Conservation (phyloP, 1,284 basidiomycete species). For the Boletus hoseneyae region DNA sequence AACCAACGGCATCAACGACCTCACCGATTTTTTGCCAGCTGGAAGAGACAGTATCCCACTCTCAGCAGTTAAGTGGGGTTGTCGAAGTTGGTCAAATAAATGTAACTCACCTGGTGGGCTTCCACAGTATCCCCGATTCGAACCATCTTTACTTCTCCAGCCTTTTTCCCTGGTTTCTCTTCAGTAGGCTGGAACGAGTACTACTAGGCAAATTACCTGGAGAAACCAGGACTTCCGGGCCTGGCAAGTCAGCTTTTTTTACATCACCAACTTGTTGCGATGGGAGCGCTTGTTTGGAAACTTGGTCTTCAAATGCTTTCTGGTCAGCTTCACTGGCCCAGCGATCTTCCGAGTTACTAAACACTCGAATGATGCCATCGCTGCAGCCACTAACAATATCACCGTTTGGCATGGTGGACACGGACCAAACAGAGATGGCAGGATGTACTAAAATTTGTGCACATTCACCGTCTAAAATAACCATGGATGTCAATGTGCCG, state of each 20-base stretch:
- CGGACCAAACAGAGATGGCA: constrained; percentile 92
- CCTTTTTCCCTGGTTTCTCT: constrained; percentile 67
- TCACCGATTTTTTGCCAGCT: constrained; percentile 94
- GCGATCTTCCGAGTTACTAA: constrained; percentile 72
- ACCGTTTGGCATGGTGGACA: constrained; percentile 79
- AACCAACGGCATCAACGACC: constrained; percentile 92
- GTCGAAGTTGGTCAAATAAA: not conserved
- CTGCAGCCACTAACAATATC: constrained; percentile 91
- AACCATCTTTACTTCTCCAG: constrained; percentile 92
- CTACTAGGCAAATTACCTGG: constrained; percentile 49
- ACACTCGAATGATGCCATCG: constrained; percentile 86
- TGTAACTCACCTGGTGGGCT: constrained; percentile 71
- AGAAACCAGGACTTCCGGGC: constrained; percentile 70
- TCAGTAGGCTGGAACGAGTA: constrained; percentile 7
- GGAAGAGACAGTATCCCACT: constrained; percentile 73
- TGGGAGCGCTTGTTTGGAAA: constrained; percentile 69
- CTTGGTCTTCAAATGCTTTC: constrained; percentile 68
- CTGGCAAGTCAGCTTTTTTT: constrained; percentile 85
- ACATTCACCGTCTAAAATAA: constrained; percentile 63
- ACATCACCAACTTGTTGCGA: constrained; percentile 89
- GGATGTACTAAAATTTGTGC: constrained; percentile 88
- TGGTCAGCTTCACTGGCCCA: constrained; percentile 69
- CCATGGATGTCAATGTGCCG: not conserved
- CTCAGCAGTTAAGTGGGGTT: constrained; percentile 5
- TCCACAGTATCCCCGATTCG: constrained; percentile 77